Evolutionary conservation across 2,329 filamentous ascomycete species (phyloP).

Genomic region (Colletotrichum sp.): DNA sequence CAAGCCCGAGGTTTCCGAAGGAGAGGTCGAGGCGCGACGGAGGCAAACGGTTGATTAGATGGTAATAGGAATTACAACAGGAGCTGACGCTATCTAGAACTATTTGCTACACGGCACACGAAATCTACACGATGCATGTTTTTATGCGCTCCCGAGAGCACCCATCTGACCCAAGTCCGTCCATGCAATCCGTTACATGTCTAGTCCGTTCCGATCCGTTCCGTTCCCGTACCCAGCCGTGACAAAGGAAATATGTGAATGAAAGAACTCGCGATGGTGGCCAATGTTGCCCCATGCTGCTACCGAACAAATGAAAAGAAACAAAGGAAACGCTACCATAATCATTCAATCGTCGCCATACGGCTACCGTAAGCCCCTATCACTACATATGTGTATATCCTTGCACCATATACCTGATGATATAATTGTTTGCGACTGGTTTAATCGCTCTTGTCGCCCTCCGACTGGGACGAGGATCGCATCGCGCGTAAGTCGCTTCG

Average conservation of each 20-base stretch:
- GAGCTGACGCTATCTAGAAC: not conserved
- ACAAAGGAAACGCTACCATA: not conserved
- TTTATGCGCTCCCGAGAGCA: conserved; percentile 11
- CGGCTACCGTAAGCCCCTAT: not conserved
- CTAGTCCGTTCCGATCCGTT: not conserved
- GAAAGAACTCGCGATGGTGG: not conserved
- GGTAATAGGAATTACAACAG: not conserved
- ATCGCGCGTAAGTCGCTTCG: conserved; percentile 17
- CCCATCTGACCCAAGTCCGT: not conserved
- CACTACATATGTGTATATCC: not conserved
- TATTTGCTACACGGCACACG: conserved; percentile 4
- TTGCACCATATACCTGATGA: not conserved
- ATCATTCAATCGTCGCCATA: not conserved
- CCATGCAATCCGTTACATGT: conserved; percentile 19
- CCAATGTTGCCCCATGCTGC: not conserved
- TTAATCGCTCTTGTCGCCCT: conserved; percentile 18
- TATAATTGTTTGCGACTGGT: not conserved
- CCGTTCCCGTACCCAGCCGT: not conserved
- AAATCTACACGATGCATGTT: conserved; percentile 20
- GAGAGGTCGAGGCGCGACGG: not conserved
- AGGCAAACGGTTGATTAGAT: not conserved
- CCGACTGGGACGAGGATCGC: conserved; percentile 15
- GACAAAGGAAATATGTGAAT: conserved; percentile 3
- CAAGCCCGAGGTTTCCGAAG: not conserved
- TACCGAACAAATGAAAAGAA: not conserved